Evolutionary conservation across 495 filamentous ascomycete genomes (phyloP), one percentile per base, ranked within the genome.

Genomic region (Daldinia bambusicola): DNA sequence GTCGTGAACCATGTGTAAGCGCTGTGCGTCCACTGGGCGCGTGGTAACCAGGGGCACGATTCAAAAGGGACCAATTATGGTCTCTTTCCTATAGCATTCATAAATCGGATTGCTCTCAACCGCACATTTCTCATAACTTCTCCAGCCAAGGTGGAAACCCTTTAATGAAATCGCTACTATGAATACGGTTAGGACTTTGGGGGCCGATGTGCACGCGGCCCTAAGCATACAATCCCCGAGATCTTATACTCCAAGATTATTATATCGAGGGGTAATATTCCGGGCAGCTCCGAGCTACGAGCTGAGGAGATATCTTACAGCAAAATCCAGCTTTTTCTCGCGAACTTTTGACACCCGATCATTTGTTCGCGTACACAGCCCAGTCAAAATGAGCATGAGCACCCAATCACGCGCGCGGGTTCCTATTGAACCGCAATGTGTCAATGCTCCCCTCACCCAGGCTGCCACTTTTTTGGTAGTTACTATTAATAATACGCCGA

Each of bases 381-480:
- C 12, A 71, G 36, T 5, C 13, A 62, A 58, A 20, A 71, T 71
- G 69, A 67, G 50, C 31, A 71, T 71, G 69, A 67, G 50, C 40
- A 59, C 37, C 4, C 22, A 36, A 34, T 63, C 59, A 7, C 20
- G 31, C 13, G 51, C 52, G 41, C 69, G 69, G 30, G 69, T 71
- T 55, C 69, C 63, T 2, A 71, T 71, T 45, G 69, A 71, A 60
- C 53, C 61, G 55, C 85, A 87, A 63, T 74, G 73, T 7, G 80
- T 87, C 59, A 81, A 84, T 59, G 84, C 84, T 4, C 83, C 85
- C 2, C 78, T 86, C 7, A 87, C 85, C 13, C 57, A 70, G 37
- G 81, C 80, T 8, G 85, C 86, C 2, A 87, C 84, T 30, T 88
- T 88, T 66, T 81, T 87, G 13, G 83, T 86, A 22, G 73, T 87